Conservation (phyloP, 2,329 filamentous ascomycete species). For the Mycosphaerella sp. region DNA sequence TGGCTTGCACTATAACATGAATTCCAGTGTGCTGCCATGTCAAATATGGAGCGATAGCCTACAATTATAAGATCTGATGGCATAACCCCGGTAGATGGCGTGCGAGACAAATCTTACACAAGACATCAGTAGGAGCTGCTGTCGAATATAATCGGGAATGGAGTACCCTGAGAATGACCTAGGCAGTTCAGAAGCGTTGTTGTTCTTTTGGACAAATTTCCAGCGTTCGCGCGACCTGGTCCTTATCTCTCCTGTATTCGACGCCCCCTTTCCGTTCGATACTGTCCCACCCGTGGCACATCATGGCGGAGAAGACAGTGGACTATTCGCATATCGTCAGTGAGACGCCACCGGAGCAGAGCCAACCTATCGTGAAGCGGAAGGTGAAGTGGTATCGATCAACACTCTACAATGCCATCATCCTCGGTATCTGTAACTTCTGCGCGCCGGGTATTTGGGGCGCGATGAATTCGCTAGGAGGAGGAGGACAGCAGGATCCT, state of each 20-base stretch:
- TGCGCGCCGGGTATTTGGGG: slow-evolving; percentile 64
- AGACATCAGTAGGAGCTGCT: background rate
- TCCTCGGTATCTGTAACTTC: slow-evolving; percentile 66
- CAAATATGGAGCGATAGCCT: background rate
- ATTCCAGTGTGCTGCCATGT: background rate
- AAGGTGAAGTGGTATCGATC: slow-evolving; percentile 54
- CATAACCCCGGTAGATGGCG: slow-evolving; percentile 1
- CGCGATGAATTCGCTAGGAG: slow-evolving; percentile 61
- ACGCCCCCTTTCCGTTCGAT: background rate
- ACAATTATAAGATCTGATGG: background rate
- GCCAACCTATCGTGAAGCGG: slow-evolving; percentile 5
- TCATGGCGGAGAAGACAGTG: slow-evolving; percentile 16
- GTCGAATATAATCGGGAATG: background rate
- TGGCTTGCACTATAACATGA: slow-evolving; percentile 2
- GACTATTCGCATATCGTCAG: slow-evolving; percentile 8
- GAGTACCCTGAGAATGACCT: background rate
- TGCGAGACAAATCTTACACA: background rate
- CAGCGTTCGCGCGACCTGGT: background rate
- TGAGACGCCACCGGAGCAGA: slow-evolving; percentile 10
- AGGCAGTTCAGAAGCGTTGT: background rate
- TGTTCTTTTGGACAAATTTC: background rate
- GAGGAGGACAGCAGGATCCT: slow-evolving; percentile 59
- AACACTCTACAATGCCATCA: slow-evolving; percentile 65
- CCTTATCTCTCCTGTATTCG: no score
- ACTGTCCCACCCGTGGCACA: background rate